Conservation (phyloP, 1,284 basidiomycete genomes). For the Ceratorhiza oryzae-sativae region DNA sequence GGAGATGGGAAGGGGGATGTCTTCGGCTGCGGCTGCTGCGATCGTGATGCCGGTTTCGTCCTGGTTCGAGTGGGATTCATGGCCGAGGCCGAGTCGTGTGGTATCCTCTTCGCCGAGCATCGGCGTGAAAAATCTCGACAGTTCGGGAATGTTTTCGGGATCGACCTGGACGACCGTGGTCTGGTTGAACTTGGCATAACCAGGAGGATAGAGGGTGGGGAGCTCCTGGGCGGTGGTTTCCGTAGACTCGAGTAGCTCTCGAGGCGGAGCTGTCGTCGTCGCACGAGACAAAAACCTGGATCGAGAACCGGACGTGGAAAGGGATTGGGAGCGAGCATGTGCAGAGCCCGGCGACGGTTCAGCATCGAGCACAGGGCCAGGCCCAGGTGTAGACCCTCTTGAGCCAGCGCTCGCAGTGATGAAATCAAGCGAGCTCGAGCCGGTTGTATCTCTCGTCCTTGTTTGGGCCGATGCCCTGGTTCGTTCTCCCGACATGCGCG, state of each 20-base stretch:
- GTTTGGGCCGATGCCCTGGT: not conserved
- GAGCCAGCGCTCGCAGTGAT: conserved; percentile 2
- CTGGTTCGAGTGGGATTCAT: not conserved
- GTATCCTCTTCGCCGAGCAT: conserved; percentile 8
- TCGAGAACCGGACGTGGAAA: not conserved
- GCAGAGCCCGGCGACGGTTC: not conserved
- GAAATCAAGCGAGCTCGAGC: conserved; percentile 27
- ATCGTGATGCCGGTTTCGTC: too few species aligned
- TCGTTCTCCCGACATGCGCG: too few species aligned
- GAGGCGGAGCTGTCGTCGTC: conserved; percentile 4
- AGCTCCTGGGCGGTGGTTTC: conserved; percentile 2
- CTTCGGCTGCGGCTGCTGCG: too few species aligned
- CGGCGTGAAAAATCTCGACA: conserved; percentile 15
- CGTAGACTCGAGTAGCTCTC: not conserved
- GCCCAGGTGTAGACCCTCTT: not conserved
- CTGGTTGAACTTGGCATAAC: conserved; percentile 18
- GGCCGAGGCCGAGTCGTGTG: not conserved
- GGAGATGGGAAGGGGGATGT: conserved; percentile 21
- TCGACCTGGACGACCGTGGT: conserved; percentile 8
- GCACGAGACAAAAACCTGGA: conserved; percentile 18
- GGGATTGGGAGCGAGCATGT: not conserved
- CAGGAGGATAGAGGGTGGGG: conserved; percentile 31
- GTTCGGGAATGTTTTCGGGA: conserved; percentile 33
- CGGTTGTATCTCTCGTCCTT: conserved; percentile 9
- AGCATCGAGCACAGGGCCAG: not conserved